Conservation (phyloP, 257 asterid genomes). For the Solanum sejunctum region DNA sequence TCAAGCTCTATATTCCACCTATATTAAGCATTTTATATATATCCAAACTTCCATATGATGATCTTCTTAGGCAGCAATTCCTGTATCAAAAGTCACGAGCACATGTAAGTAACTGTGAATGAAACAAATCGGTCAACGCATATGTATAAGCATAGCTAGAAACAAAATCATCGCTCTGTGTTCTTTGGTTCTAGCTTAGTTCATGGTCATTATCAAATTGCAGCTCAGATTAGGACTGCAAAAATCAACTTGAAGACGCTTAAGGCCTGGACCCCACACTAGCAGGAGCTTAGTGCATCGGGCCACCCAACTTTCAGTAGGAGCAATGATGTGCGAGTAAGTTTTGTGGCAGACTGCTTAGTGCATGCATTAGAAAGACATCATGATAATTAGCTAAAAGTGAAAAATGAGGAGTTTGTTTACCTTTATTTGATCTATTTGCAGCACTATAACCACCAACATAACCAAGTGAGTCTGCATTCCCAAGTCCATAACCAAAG, state of each 20-base stretch:
- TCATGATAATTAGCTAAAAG: not conserved
- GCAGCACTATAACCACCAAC: constrained; percentile 48
- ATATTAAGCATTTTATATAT: constrained; percentile 16
- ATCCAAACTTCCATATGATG: constrained; percentile 10
- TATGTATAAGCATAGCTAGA: not conserved
- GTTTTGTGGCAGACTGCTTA: not conserved
- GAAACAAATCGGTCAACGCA: not conserved
- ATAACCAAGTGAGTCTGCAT: constrained; percentile 31
- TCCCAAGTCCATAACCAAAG: constrained; percentile 44
- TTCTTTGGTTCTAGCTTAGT: not conserved
- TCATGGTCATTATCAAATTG: not conserved
- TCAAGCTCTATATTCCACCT: constrained; percentile 31
- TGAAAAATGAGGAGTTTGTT: not conserved
- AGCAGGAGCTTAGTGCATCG: not conserved
- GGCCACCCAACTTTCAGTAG: not conserved
- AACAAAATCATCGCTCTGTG: not conserved
- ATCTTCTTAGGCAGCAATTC: constrained; percentile 56
- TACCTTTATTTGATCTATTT: constrained; percentile 68
- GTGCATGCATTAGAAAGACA: not conserved
- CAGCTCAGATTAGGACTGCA: not conserved
- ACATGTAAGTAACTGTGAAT: not conserved
- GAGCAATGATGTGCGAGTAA: not conserved
- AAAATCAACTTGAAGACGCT: not conserved
- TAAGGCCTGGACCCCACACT: not conserved
- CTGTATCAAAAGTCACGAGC: constrained; percentile 20